Conservation (phyloP, 495 filamentous ascomycete genomes). For the Friedmanniomyces simplex region DNA sequence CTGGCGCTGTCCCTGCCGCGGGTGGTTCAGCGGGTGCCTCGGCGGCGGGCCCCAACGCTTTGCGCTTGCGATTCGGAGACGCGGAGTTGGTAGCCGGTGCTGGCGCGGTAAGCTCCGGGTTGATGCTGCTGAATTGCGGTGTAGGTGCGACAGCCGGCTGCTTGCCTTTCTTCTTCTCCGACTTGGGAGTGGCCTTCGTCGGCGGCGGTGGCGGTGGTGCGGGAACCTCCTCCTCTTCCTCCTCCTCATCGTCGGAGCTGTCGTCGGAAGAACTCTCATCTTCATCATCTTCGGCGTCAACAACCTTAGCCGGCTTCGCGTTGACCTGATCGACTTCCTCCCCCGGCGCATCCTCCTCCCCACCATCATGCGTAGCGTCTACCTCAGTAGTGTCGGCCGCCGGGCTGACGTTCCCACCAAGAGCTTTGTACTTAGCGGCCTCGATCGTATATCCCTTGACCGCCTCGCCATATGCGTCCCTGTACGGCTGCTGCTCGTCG, state of each 20-base stretch:
- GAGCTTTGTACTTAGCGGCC: slow-evolving; percentile 10
- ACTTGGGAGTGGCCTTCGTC: slow-evolving; percentile 9
- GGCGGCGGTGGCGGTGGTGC: slow-evolving; percentile 11
- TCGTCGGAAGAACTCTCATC: not conserved
- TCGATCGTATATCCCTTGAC: slow-evolving; percentile 15
- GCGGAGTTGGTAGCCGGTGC: not conserved
- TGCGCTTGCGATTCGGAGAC: slow-evolving; percentile 17
- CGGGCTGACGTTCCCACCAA: not conserved
- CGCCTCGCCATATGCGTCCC: slow-evolving; percentile 24
- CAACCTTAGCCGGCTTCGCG: not conserved
- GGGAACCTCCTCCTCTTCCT: slow-evolving; percentile 3
- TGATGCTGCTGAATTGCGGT: slow-evolving; percentile 10
- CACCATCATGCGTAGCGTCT: not conserved
- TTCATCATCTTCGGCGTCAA: not conserved
- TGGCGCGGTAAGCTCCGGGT: not conserved
- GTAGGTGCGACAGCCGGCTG: not conserved
- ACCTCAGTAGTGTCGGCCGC: not conserved
- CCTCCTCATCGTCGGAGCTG: slow-evolving; percentile 11
- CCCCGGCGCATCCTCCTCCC: not conserved
- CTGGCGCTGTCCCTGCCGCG: not conserved
- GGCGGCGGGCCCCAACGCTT: not conserved
- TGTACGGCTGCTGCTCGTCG: slow-evolving; percentile 57
- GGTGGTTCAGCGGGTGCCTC: not conserved
- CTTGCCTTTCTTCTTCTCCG: slow-evolving; percentile 15
- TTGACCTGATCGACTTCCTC: not conserved